A percentile compares a stretch with the other conserved stretches of the same genome.
Conservation (phyloP, 345 rosid species). For the Pistacia vera region DNA sequence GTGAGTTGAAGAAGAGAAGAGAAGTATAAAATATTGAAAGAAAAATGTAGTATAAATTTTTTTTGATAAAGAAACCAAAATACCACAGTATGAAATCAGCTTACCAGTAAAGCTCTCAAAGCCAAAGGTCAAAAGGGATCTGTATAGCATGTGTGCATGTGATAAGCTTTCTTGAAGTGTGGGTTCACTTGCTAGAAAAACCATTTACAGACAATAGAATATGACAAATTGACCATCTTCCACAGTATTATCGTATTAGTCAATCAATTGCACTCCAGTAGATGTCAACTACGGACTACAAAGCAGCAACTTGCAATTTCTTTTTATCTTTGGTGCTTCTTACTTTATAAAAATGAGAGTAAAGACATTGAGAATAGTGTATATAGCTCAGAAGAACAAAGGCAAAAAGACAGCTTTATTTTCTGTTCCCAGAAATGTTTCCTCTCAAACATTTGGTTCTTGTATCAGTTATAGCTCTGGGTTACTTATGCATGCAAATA, state of each 20-base stretch:
- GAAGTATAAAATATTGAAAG: not conserved
- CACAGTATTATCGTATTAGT: too few relatives aligned
- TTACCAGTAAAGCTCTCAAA: not conserved
- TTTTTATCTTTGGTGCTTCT: too few relatives aligned
- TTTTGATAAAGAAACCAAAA: not conserved
- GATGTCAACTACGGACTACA: not conserved
- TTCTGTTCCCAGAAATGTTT: constrained; percentile 1
- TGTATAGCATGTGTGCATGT: not conserved
- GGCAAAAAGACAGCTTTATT: not conserved
- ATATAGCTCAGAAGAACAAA: not conserved
- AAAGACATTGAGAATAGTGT: not conserved
- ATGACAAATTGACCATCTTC: too few relatives aligned
- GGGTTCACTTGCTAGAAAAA: not conserved
- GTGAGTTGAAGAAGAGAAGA: too few relatives aligned
- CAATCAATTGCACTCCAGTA: not conserved
- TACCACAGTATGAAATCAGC: too few relatives aligned
- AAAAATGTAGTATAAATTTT: not conserved
- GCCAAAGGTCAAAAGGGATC: not conserved
- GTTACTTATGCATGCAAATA: constrained; percentile 19
- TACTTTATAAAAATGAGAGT: not conserved
- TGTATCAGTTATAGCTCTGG: constrained; percentile 15
- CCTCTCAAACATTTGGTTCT: not conserved
- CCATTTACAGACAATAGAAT: not conserved
- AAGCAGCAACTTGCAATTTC: not conserved
- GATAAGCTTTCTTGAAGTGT: not conserved